Evolutionary conservation across 257 asterid genomes (phyloP).

Genomic region (Solanum piurae): DNA sequence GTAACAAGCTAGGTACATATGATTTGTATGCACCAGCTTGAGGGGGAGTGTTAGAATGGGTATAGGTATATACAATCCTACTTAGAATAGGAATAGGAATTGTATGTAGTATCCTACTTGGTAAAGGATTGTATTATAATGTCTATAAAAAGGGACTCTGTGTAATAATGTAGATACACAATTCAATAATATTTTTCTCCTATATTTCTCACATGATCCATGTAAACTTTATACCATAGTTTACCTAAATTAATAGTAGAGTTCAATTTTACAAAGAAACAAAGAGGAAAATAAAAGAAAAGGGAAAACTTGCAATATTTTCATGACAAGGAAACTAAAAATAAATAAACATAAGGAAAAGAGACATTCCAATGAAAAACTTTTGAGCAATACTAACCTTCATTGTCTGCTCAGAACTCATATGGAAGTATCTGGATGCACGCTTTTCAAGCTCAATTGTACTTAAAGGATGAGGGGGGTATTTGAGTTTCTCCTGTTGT

Average conservation of each 20-base stretch:
- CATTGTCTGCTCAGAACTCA: slow-evolving; percentile 97
- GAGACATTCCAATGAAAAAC: not conserved
- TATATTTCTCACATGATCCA: not conserved
- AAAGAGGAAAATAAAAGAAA: not conserved
- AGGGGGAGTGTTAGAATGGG: not conserved
- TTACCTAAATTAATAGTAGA: not conserved
- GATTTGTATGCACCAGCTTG: not conserved
- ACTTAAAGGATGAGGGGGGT: slow-evolving; percentile 92
- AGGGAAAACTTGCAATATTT: not conserved
- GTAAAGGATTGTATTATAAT: not conserved
- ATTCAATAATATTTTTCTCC: not conserved
- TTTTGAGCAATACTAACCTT: slow-evolving; percentile 42
- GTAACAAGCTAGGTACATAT: not conserved
- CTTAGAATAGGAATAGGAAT: not conserved
- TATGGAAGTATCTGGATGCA: slow-evolving; percentile 86
- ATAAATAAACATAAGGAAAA: not conserved
- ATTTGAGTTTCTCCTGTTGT: slow-evolving; percentile 67
- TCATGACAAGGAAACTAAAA: not conserved
- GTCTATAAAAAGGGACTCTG: not conserved
- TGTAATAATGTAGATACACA: not conserved
- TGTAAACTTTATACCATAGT: not conserved
- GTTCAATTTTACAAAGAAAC: too few relatives aligned
- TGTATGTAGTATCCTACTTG: not conserved
- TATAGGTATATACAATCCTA: not conserved
- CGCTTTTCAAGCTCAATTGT: slow-evolving; percentile 99